Percentiles rank a stretch among this genome's conserved stretches.
These are phyloP conservation scores for Stephanodiscus triporus DNA, from an alignment of 108 stramenopile species.

Conservation along the genomic window DNA sequence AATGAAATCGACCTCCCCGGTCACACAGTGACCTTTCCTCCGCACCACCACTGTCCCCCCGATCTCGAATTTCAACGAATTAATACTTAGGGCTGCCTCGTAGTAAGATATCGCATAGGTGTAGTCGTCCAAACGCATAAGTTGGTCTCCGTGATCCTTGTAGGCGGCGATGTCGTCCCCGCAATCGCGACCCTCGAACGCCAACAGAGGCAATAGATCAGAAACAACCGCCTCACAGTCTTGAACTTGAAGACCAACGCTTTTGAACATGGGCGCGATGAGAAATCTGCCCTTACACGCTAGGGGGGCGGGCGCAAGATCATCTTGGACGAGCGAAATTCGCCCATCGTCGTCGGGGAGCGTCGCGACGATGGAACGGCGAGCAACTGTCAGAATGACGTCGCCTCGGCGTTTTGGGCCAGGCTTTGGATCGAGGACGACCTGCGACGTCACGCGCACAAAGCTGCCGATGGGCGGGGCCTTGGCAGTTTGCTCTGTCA, in stretches of 20 bases:
- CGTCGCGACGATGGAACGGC: constrained; percentile 47
- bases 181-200: constrained; percentile 10
- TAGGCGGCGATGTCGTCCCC: constrained; percentile 4
- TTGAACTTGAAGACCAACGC: constrained; percentile 12
- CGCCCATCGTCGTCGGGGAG: constrained; percentile 14
- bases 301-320: constrained; percentile 31
- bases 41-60: constrained; percentile 54
- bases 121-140: constrained; percentile 60
- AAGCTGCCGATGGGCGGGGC: constrained; percentile 13
- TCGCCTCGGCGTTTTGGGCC: neutral
- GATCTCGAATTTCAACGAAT: constrained; percentile 42
- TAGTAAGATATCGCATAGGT: constrained; percentile 63
- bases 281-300: constrained; percentile 13
- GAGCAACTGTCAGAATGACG: constrained; percentile 17
- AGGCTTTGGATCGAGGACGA: neutral
- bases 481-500: neutral
- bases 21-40: constrained; percentile 49
- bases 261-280: constrained; percentile 26
- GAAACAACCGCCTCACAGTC: constrained; percentile 20
- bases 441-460: constrained; percentile 18
- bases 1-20: constrained; percentile 69
- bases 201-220: constrained; percentile 20
- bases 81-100: constrained; percentile 52
- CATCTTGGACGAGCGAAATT: constrained; percentile 37
- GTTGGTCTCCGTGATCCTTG: constrained; percentile 63